phyloP scores from a whole-genome alignment of 208 protist genomes.

The Zelonia costaricensis region DNA sequence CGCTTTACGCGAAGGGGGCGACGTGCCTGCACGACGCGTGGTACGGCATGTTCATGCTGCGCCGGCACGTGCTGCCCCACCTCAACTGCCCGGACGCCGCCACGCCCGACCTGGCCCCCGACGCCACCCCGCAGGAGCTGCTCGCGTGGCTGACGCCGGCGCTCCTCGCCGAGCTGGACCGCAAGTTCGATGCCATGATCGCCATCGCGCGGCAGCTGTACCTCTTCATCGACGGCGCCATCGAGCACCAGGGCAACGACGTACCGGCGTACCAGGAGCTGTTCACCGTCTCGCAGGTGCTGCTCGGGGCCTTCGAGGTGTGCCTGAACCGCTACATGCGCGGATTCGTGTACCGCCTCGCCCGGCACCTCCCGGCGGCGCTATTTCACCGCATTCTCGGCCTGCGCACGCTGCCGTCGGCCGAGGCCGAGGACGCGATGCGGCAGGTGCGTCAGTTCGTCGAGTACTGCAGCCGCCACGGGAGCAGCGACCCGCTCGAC shows the following conservation, averaged over 20 bases:
- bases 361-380: constrained; percentile 41
- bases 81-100: constrained; percentile 60
- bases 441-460: constrained; percentile 63
- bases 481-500: constrained; percentile 46
- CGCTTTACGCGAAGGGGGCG: constrained; percentile 59
- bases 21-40: constrained; percentile 89
- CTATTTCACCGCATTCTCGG: constrained; percentile 60
- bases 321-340: constrained; percentile 76
- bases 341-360: constrained; percentile 52
- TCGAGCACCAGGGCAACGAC: constrained; percentile 96
- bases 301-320: constrained; percentile 91
- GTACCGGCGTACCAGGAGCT: constrained; percentile 96
- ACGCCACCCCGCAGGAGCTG: constrained; percentile 49
- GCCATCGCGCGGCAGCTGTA: constrained; percentile 97
- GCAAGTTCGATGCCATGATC: constrained; percentile 97
- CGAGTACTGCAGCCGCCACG: constrained; percentile 46
- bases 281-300: constrained; percentile 95
- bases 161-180: constrained; percentile 71
- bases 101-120: constrained; percentile 66
- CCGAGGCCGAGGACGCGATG: constrained; percentile 31
- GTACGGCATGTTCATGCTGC: constrained; percentile 91
- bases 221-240: constrained; percentile 85
- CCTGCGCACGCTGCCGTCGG: constrained; percentile 19
- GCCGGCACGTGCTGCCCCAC: constrained; percentile 87
- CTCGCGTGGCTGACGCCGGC: constrained; percentile 52